These are phyloP conservation scores for Diaporthe nobilis DNA, from an alignment of 2,329 filamentous ascomycete genomes.

Conservation along the genomic window DNA sequence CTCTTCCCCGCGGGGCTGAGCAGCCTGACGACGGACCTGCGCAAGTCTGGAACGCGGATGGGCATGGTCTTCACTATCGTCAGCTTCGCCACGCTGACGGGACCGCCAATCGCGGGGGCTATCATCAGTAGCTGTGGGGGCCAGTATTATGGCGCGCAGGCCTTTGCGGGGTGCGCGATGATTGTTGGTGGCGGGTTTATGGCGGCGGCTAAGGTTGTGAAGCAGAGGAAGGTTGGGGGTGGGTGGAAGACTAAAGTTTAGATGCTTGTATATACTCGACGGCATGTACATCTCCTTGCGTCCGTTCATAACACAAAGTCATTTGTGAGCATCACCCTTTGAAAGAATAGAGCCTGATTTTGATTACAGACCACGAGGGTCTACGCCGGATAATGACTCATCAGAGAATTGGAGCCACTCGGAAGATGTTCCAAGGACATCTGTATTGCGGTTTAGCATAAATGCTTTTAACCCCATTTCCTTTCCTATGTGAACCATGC, in stretches of 20 bases:
- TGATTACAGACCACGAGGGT: too few species aligned
- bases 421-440: neutral
- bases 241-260: slow-evolving; percentile 58
- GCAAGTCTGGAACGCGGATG: slow-evolving; percentile 67
- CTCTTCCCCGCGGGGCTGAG: slow-evolving; percentile 75
- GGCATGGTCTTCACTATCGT: slow-evolving; percentile 72
- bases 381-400: too few species aligned
- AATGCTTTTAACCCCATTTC: neutral
- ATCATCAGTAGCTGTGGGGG: slow-evolving; percentile 60
- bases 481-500: too few species aligned
- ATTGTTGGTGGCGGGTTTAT: slow-evolving; percentile 58
- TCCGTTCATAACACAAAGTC: neutral
- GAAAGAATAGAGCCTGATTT: too few species aligned
- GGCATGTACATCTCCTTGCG: neutral
- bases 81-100: slow-evolving; percentile 67
- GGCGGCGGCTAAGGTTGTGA: slow-evolving; percentile 54
- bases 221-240: slow-evolving; percentile 54
- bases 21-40: slow-evolving; percentile 66
- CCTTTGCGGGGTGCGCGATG: slow-evolving; percentile 61
- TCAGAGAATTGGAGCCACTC: too few species aligned
- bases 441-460: neutral
- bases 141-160: slow-evolving; percentile 62
- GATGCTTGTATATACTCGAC: neutral
- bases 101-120: slow-evolving; percentile 66
- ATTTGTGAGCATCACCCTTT: neutral